Base-by-base conservation (phyloP, 164 flowering plant species). In the Santalum album region DNA sequence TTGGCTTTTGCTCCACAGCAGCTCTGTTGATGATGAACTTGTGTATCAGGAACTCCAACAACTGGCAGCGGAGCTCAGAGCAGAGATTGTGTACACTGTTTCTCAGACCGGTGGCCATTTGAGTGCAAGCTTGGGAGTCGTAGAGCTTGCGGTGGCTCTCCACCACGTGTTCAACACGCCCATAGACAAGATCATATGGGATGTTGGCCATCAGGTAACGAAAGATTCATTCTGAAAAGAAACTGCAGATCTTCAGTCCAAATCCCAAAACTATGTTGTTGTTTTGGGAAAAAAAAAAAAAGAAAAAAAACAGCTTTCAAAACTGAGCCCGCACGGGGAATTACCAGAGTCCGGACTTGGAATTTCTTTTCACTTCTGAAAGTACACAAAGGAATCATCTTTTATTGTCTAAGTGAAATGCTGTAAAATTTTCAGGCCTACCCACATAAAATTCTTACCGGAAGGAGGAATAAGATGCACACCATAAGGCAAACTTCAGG, bases 201-300 rank as follows among this genome's bases (percentile, higher is more conserved):
- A 91, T 62, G 98, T 91, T 39, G 98, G 98, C 21, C 98, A 87
- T 68, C 98, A 87, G 86, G 98, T 90, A 61, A 15, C 45, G 42
- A 14, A 38, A 38, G 16, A 4, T 2, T 7, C 9, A 38, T 7
- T 7, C 12, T 25, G 20, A 47, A 47, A 47, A 15, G 1, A 12
- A 47, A 23, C 12, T 23, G 26, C 5, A 19, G 16, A 1, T 9
- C 12, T 27, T 35, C 12, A 54, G 47, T 10, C 35, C 35, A 29
- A 29, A 10, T 10, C 10, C 10, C 10, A 10, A 4, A 10, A 5
- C 5, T 10, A 10, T 5, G 35, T 10, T 29, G 35, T 10, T 10
- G 6, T 29, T 29, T 29, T 29, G 5, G n/a, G n/a, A n/a, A n/a
- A n/a, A n/a, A n/a, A n/a, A n/a, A n/a, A n/a, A n/a, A n/a, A n/a